Base-by-base conservation (phyloP, 2,329 filamentous ascomycete species). In the Venturia nashicola region DNA sequence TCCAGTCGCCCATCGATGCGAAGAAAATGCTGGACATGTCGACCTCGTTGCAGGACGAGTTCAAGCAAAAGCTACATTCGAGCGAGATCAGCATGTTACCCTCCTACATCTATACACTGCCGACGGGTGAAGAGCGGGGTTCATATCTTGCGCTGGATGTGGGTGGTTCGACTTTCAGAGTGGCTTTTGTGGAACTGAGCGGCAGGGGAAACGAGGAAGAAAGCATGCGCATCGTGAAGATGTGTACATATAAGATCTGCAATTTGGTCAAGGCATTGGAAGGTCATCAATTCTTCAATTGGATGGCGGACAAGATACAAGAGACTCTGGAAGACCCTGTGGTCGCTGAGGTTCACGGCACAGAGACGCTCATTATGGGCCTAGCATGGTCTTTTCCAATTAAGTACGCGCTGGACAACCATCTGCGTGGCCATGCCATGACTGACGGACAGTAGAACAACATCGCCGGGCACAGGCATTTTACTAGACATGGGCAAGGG, bases 301-400 rank as follows among this genome's bases (percentile, higher is more conserved):
- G 85, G 85, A 86, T 87, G 80, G 85, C 84, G 6, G 76, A 77
- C 59, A 79, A 80, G 65, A 85, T 87, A 64, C 78, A 79, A 54
- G 76, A 79, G 9, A 72, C 73, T 86, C 59, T 62, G 18, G 18
- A 64, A 1, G 61, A 65, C 40, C 62, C 64, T 32, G 61, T 66
- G 72, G 75, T 69, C 68, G 43, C 36, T 23, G 43, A 73, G 27
- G 72, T 77, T 39, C 75, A 77, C 63, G 77, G 72, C 55, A 66
- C 69, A 16, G 71, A 71, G 3, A 76, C 75, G 12, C 72, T 86
- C 64, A 76, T 79, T 5, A 83, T 86, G 78, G 85, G 85, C 3
- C 69, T 87, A 67, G 82, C 85, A 2, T 87, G 85, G 85, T 86
- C 84, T 3, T 87, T 87, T 71, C 85, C 85, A 0, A 79, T 87